Base-by-base conservation (phyloP, 2,329 filamentous ascomycete species). In the Alternaria novae-zelandiae region DNA sequence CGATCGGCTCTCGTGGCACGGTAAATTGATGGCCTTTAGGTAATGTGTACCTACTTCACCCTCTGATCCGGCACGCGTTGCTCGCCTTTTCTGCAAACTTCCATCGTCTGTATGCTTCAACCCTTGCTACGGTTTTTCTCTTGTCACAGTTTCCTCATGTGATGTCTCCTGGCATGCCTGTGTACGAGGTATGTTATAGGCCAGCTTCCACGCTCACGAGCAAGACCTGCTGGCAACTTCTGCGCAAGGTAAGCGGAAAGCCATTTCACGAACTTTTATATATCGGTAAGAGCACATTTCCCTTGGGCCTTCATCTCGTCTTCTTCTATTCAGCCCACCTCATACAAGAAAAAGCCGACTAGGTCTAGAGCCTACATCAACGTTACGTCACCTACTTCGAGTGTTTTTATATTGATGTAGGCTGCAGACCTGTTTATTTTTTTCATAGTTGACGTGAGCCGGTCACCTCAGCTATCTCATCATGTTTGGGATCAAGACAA, bases 391-490 rank as follows among this genome's bases (percentile, higher is more conserved):
- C 8, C 32, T n/a, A 36, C 15, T 36, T 36, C 10, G 32, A 9
- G 2, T 10, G 15, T 9, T n/a, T 36, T 36, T 1, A 36, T 5
- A 15, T 36, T n/a, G 32, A 36, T 36, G 32, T 36, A 36, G 32
- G 32, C 32, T 36, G 15, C 32, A 36, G 32, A 36, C 32, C 32
- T 36, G 32, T n/a, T n/a, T n/a, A n/a, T n/a, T n/a, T n/a, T n/a
- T n/a, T n/a, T n/a, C n/a, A n/a, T n/a, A n/a, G 13, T 36, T n/a
- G 13, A 36, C 7, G 8, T 36, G 32, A 36, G 15, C 61, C 36
- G 26, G 63, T 9, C 58, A 62, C 64, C 46, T 51, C 63, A 69
- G 65, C 69, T 56, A 58, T 64, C 57, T 62, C 51, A 26, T 57
- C 13, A 32, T 58, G 21, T 46, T 65, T 64, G 57, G 62, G 63